These are phyloP conservation scores for Trichophyton equinum DNA, from an alignment of 2,329 filamentous ascomycete genomes.

Conservation along the genomic window DNA sequence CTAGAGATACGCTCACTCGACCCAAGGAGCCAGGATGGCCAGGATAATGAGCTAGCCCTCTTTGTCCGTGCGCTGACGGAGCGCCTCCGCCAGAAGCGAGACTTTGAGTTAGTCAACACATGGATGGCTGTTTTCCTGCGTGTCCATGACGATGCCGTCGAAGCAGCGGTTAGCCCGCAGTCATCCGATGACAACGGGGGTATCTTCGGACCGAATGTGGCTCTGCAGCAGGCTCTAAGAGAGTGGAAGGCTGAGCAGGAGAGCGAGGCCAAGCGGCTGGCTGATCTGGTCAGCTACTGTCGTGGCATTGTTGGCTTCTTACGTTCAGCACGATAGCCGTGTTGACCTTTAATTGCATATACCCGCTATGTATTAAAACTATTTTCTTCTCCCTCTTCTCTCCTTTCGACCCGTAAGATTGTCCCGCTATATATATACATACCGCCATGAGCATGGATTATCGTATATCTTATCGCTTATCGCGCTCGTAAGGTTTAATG, in stretches of 20 bases:
- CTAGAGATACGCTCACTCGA: conserved; percentile 75
- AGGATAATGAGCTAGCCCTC: conserved; percentile 54
- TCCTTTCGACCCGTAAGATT: background rate
- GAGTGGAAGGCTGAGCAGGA: conserved; percentile 64
- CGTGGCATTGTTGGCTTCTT: conserved; percentile 75
- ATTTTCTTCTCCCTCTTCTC: background rate
- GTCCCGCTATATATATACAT: background rate
- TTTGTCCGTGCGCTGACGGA: conserved; percentile 73
- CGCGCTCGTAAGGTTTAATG: background rate
- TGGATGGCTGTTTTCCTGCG: conserved; percentile 95
- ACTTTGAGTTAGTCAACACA: conserved; percentile 88
- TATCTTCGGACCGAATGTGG: conserved; percentile 33
- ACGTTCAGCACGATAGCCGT: conserved; percentile 40
- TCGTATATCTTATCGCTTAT: no score
- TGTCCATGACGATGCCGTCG: conserved; percentile 55
- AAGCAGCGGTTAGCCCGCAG: conserved; percentile 15
- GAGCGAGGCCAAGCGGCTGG: conserved; percentile 56
- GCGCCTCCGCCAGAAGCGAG: conserved; percentile 54
- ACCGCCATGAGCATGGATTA: no score
- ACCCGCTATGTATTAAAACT: background rate
- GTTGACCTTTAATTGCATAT: background rate
- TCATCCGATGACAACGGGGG: conserved; percentile 27
- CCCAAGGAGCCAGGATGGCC: conserved; percentile 14
- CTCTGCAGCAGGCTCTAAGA: conserved; percentile 47
- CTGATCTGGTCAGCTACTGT: conserved; percentile 72